These are phyloP conservation scores for Cryptosporidium ryanae DNA, from an alignment of 169 alveolate genomes.

Conservation along the genomic window DNA sequence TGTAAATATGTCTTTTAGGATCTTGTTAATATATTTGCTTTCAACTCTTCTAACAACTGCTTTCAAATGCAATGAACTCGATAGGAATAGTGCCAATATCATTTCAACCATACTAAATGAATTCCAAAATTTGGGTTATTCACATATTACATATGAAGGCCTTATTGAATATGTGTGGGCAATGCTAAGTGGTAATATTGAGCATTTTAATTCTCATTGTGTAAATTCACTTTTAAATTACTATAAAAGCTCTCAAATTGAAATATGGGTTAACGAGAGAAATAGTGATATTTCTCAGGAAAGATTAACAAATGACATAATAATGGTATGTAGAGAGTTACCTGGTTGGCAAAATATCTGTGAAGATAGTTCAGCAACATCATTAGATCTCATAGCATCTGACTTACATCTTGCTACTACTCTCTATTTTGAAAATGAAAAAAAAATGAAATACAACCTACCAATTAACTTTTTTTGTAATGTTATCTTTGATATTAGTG, in stretches of 20 bases:
- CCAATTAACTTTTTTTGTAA: conserved; percentile 42
- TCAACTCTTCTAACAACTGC: conserved; percentile 1
- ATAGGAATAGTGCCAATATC: conserved; percentile 4
- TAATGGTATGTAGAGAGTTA: conserved; percentile 62
- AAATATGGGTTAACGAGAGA: conserved; percentile 49
- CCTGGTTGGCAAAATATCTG: conserved; percentile 66
- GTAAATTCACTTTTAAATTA: conserved; percentile 43
- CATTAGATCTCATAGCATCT: conserved; percentile 30
- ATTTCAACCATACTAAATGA: conserved; percentile 9
- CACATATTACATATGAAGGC: conserved; percentile 25
- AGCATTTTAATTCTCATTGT: conserved; percentile 55
- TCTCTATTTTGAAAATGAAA: conserved; percentile 2
- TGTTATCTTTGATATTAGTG: not conserved
- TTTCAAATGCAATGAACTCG: conserved; percentile 30
- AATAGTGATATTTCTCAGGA: conserved; percentile 22
- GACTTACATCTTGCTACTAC: conserved; percentile 49
- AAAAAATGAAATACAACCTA: not conserved
- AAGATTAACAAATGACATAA: conserved; percentile 14
- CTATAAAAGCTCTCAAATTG: conserved; percentile 35
- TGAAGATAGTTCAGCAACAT: not conserved
- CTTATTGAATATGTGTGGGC: conserved; percentile 9
- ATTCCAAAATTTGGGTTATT: conserved; percentile 54
- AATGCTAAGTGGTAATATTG: conserved; percentile 21
- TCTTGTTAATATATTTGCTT: not conserved
- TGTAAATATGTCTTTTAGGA: conserved; percentile 20